These are phyloP conservation scores for Aspergillus ustus DNA, from an alignment of 2,329 filamentous ascomycete species.

Conservation along the genomic window DNA sequence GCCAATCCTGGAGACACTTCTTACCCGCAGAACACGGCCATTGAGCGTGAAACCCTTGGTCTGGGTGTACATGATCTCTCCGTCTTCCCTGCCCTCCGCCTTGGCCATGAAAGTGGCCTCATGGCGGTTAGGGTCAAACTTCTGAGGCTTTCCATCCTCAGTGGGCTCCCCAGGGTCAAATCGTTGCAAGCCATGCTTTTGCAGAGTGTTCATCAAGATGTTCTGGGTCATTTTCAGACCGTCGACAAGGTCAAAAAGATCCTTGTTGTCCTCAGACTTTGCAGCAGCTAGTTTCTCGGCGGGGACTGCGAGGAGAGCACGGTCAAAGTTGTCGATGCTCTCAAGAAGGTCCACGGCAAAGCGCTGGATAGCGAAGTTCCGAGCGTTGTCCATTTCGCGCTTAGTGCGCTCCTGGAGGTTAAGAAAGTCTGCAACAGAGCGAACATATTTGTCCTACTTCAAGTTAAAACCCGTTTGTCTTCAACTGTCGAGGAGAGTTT, in stretches of 20 bases:
- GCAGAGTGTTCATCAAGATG: constrained; percentile 83
- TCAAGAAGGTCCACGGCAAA: constrained; percentile 96
- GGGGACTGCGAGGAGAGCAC: constrained; percentile 80
- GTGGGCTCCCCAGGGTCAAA: constrained; percentile 68
- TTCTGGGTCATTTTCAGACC: constrained; percentile 94
- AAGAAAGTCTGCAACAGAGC: constrained; percentile 93
- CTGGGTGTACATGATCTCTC: constrained; percentile 88
- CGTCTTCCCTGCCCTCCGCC: constrained; percentile 84
- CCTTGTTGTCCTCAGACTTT: constrained; percentile 65
- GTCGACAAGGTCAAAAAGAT: constrained; percentile 79
- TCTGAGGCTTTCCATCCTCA: constrained; percentile 65
- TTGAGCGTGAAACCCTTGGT: constrained; percentile 96
- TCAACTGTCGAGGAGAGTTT: too few species aligned
- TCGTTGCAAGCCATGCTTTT: constrained; percentile 92
- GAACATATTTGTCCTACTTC: constrained; percentile 86
- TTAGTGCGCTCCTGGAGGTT: constrained; percentile 95
- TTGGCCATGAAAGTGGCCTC: constrained; percentile 96
- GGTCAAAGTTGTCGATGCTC: constrained; percentile 95
- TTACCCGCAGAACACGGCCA: constrained; percentile 76
- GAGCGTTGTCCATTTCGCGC: constrained; percentile 84
- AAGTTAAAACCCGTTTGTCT: not conserved
- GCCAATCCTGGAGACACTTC: constrained; percentile 22
- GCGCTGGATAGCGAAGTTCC: constrained; percentile 90
- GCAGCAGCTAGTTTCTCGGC: constrained; percentile 67
- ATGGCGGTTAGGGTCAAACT: constrained; percentile 95